A percentile compares a stretch with the other conserved stretches of the same genome.
These are phyloP conservation scores for Lactifluus pinguis DNA, from an alignment of 768 basidiomycete genomes.

Conservation along the genomic window DNA sequence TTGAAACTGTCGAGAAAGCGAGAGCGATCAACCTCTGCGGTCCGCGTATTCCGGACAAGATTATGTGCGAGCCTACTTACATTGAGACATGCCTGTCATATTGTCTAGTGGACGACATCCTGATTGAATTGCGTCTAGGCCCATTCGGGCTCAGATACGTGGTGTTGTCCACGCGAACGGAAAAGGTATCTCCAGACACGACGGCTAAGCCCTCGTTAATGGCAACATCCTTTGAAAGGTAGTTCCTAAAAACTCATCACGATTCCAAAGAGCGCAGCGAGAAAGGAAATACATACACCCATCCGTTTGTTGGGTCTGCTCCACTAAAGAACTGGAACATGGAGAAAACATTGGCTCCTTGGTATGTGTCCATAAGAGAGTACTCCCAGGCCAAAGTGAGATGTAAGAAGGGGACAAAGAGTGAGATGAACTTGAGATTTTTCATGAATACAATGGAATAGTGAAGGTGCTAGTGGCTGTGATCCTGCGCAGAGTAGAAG, in stretches of 20 bases:
- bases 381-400: background rate
- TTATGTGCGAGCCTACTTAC: conserved; percentile 28
- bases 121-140: conserved; percentile 16
- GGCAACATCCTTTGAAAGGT: conserved; percentile 2
- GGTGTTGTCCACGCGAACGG: conserved; percentile 8
- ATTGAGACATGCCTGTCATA: conserved; percentile 27
- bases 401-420: background rate
- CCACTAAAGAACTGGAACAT: conserved; percentile 12
- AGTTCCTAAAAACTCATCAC: conserved; percentile 4
- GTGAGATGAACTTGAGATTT: background rate
- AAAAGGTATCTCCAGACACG: conserved; percentile 8
- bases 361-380: conserved; percentile 6
- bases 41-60: background rate
- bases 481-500: background rate
- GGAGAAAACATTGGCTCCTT: conserved; percentile 7
- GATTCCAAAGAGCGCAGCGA: background rate
- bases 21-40: conserved; percentile 12
- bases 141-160: background rate
- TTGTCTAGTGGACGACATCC: conserved; percentile 7
- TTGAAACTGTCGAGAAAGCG: conserved; percentile 31
- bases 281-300: conserved; percentile 7
- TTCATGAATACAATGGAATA: background rate
- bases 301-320: conserved; percentile 15
- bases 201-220: background rate
- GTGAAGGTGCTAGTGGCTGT: background rate